phyloP scores from a whole-genome alignment of 2,329 filamentous ascomycete species.

The Pseudovirgaria hyperparasitica region DNA sequence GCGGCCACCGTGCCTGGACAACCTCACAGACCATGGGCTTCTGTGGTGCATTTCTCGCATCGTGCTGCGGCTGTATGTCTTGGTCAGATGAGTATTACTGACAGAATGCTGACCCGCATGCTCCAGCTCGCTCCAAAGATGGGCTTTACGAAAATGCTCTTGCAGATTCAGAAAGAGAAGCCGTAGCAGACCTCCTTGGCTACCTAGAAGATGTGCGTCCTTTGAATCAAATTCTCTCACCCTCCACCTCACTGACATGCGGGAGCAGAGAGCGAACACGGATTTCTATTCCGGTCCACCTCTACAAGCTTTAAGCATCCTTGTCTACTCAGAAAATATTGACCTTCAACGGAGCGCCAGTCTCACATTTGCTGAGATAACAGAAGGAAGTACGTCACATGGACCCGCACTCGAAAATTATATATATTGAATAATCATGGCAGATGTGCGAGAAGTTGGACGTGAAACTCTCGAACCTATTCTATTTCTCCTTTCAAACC shows the following conservation, averaged over 20 bases:
- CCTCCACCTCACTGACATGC: constrained; percentile 19
- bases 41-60: constrained; percentile 21
- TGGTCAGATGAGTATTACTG: constrained; percentile 8
- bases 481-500: constrained; percentile 83
- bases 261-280: constrained; percentile 70
- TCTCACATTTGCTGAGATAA: constrained; percentile 97
- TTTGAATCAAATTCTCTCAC: constrained; percentile 9
- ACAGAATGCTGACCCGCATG: constrained; percentile 6
- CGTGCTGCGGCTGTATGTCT: constrained; percentile 24
- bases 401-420: constrained; percentile 2
- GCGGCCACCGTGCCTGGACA: neutral
- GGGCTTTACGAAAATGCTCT: constrained; percentile 49
- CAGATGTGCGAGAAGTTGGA: constrained; percentile 94
- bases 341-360: constrained; percentile 95
- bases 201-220: constrained; percentile 83
- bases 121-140: constrained; percentile 31
- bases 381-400: constrained; percentile 65
- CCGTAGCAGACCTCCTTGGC: constrained; percentile 85
- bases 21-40: constrained; percentile 22
- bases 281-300: constrained; percentile 98
- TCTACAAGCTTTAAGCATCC: constrained; percentile 80
- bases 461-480: constrained; percentile 92
- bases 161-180: constrained; percentile 91
- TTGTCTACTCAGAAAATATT: constrained; percentile 98
- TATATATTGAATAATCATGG: constrained; percentile 8